Base-by-base conservation (phyloP, 495 filamentous ascomycete species). In the Daldinia loculata region DNA sequence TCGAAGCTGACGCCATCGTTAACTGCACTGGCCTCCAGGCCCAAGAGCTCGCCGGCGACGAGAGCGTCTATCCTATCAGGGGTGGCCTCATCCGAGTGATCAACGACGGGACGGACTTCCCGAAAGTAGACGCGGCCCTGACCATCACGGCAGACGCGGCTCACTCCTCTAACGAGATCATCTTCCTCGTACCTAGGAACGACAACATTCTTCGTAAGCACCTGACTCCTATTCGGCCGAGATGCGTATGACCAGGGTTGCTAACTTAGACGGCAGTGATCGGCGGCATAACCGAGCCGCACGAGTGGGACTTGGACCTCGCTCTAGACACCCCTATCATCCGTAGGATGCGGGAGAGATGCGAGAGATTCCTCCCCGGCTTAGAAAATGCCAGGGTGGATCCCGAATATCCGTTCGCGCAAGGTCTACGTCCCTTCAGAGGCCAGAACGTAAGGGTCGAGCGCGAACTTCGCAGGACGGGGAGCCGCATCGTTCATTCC, bases 151-250 rank as follows among this genome's bases (percentile, higher is more conserved):
- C 82, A 43, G 78, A 79, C 19, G 75, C 77, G 9, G 75, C 67
- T 29, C 67, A 74, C 61, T 76, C 72, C 22, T 29, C 78, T 7
- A 76, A 82, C 56, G 82, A 85, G 56, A 84, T 85, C 50, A 79
- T 83, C 9, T 84, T 87, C 65, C 74, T 87, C 36, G 81, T 86
- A n/a, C 84, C 84, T 11, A 79, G 84, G 8, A 84, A 84, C 67
- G 82, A 86, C 67, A 80, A 83, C 66, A 85, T 81, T 38, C 77
- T 87, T 1, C 57, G 70, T 73, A 73, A 73, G 70, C 32, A 50
- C 38, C 60, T 30, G 12, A 6, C 50, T 53, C 19, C 19, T 14
- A 48, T 48, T 24, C 43, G 19, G 9, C 19, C 8, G 22, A 24
- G 19, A 58, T 19, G 22, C 32, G 56, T 11, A 26, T 34, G 43